Conservation (phyloP, 2,329 filamentous ascomycete species). For the Trichoderma sp. region DNA sequence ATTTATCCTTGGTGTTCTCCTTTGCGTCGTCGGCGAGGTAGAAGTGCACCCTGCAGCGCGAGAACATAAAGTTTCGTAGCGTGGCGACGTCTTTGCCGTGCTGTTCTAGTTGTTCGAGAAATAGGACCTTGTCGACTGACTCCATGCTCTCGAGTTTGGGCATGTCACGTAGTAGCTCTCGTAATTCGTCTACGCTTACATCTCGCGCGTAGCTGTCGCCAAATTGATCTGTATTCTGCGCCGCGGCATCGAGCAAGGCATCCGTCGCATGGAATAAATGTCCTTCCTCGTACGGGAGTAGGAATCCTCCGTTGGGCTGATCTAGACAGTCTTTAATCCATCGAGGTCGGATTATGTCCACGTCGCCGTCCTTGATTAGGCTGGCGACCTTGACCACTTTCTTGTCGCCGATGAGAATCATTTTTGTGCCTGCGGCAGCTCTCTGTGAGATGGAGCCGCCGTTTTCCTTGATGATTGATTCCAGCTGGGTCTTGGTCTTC, state of each 20-base stretch:
- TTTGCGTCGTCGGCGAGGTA: constrained; percentile 30
- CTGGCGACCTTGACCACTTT: constrained; percentile 78
- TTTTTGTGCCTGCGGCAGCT: constrained; percentile 57
- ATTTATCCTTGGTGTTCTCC: constrained; percentile 38
- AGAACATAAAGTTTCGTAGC: constrained; percentile 52
- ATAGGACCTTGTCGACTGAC: constrained; percentile 43
- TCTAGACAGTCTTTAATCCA: constrained; percentile 84
- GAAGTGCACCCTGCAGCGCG: constrained; percentile 43
- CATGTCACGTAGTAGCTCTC: constrained; percentile 48
- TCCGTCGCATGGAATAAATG: constrained; percentile 72
- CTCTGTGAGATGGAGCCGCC: constrained; percentile 78
- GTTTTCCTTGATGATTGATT: constrained; percentile 76
- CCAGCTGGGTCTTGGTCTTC: constrained; percentile 74
- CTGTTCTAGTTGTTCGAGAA: constrained; percentile 54
- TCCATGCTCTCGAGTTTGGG: constrained; percentile 43
- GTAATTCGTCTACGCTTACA: constrained; percentile 61
- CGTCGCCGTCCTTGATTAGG: constrained; percentile 66
- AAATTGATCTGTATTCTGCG: constrained; percentile 67
- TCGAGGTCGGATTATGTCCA: constrained; percentile 70
- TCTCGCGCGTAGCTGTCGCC: constrained; percentile 82
- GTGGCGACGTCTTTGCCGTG: constrained; percentile 52
- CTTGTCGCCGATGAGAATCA: constrained; percentile 76
- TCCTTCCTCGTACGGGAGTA: constrained; percentile 59
- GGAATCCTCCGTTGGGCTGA: constrained; percentile 52
- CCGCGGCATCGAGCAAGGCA: constrained; percentile 51